Evolutionary conservation across 208 protist species (phyloP), one percentile per base, ranked within the genome.

Genomic region (Trypanosoma congolense): DNA sequence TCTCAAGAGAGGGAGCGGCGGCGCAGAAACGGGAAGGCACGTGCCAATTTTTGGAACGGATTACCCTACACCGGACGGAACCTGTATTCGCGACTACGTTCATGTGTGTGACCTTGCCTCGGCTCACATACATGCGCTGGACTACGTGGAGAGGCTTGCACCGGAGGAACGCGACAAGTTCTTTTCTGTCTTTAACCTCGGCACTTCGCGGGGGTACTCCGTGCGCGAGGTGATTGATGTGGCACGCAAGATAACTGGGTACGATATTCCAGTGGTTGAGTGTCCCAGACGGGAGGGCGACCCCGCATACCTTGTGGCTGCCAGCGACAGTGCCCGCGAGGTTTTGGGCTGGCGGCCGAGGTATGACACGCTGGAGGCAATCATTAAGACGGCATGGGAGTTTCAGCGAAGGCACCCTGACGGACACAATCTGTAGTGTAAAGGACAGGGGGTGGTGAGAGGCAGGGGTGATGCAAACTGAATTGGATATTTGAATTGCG

Each of bases 71-170:
- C 70, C 48, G 0, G 97, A 99, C 65, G 97, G 97, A 22, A 98
- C 95, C 35, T 96, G 93, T 56, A 83, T 97, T 35, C 84, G 98
- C 33, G 98, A 99, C 75, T 99, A 98, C 76, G 97, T 99, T 44
- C 98, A 99, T 73, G 94, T 99, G n/a, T 83, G 94, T 42, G 97
- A 99, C 71, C 71, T 99, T 0, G 91, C 96, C 18, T 75, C 81
- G 35, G 97, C 95, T 2, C 97, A 99, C 75, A 82, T 98, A 19
- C 73, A 82, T 25, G 88, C 97, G 31, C 61, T 98, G 3, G 68
- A 90, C 42, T 92, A 87, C 65, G 56, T 95, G 35, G 52, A 53
- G n/a, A 67, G 47, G 28, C 52, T 80, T 25, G 61, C 43, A 1
- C 59, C 68, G 1, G 56, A 65, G 31, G 68, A 87, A 48, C 65